Base-by-base conservation (phyloP, 345 rosid species). In the Streptanthus diversifolius region DNA sequence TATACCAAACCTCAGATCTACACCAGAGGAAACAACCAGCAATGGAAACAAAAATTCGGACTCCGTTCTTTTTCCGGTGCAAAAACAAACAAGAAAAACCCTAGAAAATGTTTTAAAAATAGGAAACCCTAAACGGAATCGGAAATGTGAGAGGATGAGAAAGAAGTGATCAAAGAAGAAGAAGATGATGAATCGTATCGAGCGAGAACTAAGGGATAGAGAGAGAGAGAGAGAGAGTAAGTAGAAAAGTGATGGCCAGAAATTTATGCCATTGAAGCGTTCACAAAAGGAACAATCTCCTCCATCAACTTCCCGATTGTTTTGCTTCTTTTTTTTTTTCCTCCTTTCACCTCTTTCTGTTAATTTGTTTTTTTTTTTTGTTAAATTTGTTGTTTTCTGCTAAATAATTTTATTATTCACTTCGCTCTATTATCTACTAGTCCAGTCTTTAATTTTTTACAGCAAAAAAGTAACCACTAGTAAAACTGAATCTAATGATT, bases 211-310 rank as follows among this genome's bases (percentile, higher is more conserved):
- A n/a, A 47, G 37, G 27, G 53, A 73, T 37, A 43, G 49, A 3
- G 51, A 44, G 39, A 60, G 40, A 15, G 25, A 58, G 44, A 45
- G 15, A 47, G 39, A 33, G 53, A 73, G 43, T 49, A 55, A 67
- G 72, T 47, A 64, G 71, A 37, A 70, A 79, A 30, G 66, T 75
- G 62, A 51, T 36, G 76, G 79, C 86, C 88, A 83, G 77, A 74
- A 80, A 78, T 79, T 82, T 45, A 63, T 84, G 90, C 89, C 78
- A 85, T 83, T 85, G 91, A 90, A 90, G 81, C 92, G 96, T 86
- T 86, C 91, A 80, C 84, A 84, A 75, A 69, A 78, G 73, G 61
- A 85, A 80, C 85, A 68, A 77, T 80, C 83, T 78, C 84, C 78
- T 63, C 83, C 85, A 76, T 84, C 43, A 82, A 82, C 69, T 72